Evolutionary conservation across 352 stramenopile species (phyloP), one percentile per base, ranked within the genome.

Genomic region (Globisporangium orthogonon): DNA sequence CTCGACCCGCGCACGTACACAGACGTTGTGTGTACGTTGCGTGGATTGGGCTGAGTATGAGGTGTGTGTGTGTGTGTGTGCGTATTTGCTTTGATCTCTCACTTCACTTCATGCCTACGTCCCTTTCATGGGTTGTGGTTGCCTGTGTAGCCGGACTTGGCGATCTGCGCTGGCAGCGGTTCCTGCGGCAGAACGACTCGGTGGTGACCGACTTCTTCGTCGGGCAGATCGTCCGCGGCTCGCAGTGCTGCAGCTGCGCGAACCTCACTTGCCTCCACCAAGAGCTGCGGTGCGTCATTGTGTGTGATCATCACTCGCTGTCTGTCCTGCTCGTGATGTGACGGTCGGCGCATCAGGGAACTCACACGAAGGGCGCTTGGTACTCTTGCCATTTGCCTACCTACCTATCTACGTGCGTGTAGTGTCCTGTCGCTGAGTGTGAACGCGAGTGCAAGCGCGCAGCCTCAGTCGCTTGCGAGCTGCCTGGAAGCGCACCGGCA

Each of bases 211-310:
- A 83, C 45, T 37, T 89, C 15, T 94, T 93, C 52, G 73, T 67
- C 4, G 78, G 76, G 0, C 83, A 94, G 62, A 87, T 73, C 35
- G 83, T 93, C n/a, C 78, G 80, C 11, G 85, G 85, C 14, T 89
- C 78, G 4, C 78, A 87, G 47, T 94, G 84, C 58, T 77, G 75
- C 56, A 78, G 70, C n/a, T 94, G 84, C 56, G 69, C 74, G 17
- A 83, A 74, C 29, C 65, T 94, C 30, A 86, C 78, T 5, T 88
- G 78, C 61, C 67, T 78, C 35, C 83, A 92, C 52, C 74, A 92
- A 68, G 78, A 90, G 63, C 63, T 76, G 28, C 52, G 70, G 72
- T 82, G 53, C 1, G 61, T 40, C 35, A 59, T 50, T 67, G 7
- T 23, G 23, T 23, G 23, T 23, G 23, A 23, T 23, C 23, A 23